phyloP scores from a whole-genome alignment of 192 early-diverging fungal species.

The Ambispora gerdemannii region DNA sequence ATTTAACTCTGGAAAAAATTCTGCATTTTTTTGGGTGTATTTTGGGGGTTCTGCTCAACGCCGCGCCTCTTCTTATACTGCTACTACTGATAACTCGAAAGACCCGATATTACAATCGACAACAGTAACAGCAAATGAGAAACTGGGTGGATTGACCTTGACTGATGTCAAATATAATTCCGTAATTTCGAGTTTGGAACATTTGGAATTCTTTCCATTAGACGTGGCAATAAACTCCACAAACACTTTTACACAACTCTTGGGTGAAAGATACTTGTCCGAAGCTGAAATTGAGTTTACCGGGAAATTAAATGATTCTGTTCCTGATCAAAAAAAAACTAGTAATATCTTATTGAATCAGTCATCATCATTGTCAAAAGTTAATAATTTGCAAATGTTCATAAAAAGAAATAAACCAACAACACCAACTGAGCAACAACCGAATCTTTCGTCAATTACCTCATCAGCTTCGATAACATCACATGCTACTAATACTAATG shows the following conservation, averaged over 20 bases:
- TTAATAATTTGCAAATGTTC: background rate
- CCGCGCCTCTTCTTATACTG: background rate
- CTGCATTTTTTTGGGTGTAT: constrained; percentile 61
- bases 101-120: constrained; percentile 22
- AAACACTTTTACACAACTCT: background rate
- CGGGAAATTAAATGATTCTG: background rate
- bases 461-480: too few relatives aligned
- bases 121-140: constrained; percentile 8
- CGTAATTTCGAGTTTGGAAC: background rate
- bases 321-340: background rate
- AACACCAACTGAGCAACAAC: too few relatives aligned
- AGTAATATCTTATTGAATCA: background rate
- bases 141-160: constrained; percentile 4
- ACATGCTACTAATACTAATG: too few relatives aligned
- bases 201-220: constrained; percentile 8
- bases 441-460: too few relatives aligned
- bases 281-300: background rate
- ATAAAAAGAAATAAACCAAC: background rate
- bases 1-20: constrained; percentile 64
- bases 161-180: background rate
- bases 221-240: constrained; percentile 13
- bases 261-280: background rate
- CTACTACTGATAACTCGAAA: constrained; percentile 22
- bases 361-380: background rate
- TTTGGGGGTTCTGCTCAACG: constrained; percentile 3